phyloP scores from a whole-genome alignment of 441 rosid species.

The Jatropha multifida region DNA sequence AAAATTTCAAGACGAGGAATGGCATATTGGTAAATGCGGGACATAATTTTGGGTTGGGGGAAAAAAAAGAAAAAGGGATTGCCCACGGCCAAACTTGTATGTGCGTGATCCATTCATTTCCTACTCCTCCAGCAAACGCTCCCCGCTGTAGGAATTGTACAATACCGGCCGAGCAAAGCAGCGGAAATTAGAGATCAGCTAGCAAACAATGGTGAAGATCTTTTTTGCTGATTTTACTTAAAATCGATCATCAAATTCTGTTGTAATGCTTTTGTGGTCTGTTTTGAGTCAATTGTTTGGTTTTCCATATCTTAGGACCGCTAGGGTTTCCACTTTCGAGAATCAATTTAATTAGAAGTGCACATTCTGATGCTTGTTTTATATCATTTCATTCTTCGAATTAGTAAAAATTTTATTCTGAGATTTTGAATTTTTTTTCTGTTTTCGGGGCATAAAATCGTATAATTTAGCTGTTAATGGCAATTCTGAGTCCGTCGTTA shows the following conservation, averaged over 20 bases:
- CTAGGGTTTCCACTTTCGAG: slow-evolving; percentile 5
- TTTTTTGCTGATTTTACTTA: not conserved
- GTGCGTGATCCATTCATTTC: not conserved
- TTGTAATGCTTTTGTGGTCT: too few relatives aligned
- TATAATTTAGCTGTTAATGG: not conserved
- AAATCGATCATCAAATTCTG: not conserved
- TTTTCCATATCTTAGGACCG: not conserved
- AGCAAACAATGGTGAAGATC: slow-evolving; percentile 22
- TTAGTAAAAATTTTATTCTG: not conserved
- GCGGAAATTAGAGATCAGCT: slow-evolving; percentile 2
- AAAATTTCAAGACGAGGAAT: not conserved
- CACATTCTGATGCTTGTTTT: not conserved
- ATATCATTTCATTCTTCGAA: too few relatives aligned
- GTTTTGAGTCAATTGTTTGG: not conserved
- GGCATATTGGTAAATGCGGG: slow-evolving; percentile 28
- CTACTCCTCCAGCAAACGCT: slow-evolving; percentile 4
- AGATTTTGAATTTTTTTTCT: not conserved
- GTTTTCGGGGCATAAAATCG: not conserved
- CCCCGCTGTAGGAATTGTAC: not conserved
- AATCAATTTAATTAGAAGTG: not conserved
- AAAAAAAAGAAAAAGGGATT: too few relatives aligned
- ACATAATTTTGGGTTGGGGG: not conserved
- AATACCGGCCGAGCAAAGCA: not conserved
- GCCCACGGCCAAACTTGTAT: too few relatives aligned
- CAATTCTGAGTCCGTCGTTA: too few relatives aligned